A percentile compares a stretch with the other conserved stretches of the same genome.
These are phyloP conservation scores for Olyra latifolia DNA, from an alignment of 176 grass and related monocot species.

Conservation along the genomic window DNA sequence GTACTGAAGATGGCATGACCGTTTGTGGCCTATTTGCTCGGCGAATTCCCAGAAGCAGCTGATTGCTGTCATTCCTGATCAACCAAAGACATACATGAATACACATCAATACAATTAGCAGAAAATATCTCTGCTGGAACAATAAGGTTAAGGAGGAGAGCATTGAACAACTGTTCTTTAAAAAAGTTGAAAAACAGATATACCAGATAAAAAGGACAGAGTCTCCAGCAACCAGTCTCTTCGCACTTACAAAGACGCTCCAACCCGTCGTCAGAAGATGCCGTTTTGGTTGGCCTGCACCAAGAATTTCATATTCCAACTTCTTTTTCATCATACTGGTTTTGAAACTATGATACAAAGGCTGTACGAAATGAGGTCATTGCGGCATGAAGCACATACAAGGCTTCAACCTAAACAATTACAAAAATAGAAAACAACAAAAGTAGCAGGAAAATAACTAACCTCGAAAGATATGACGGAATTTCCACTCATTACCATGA, in stretches of 20 bases:
- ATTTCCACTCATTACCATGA: constrained; percentile 98
- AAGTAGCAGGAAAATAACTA: constrained; percentile 17
- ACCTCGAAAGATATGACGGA: constrained; percentile 97
- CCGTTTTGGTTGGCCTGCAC: constrained; percentile 89
- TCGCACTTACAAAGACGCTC: constrained; percentile 97
- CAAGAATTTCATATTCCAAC: constrained; percentile 36
- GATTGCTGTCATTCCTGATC: constrained; percentile 91
- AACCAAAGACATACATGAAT: constrained; percentile 33
- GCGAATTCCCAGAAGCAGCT: constrained; percentile 88
- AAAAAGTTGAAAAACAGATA: background rate
- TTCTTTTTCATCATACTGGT: constrained; percentile 16
- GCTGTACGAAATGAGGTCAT: background rate
- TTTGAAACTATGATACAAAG: constrained; percentile 1
- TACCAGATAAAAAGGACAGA: constrained; percentile 99
- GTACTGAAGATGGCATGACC: constrained; percentile 90
- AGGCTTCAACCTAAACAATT: background rate
- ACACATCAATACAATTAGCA: constrained; percentile 18
- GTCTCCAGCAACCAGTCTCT: constrained; percentile 94
- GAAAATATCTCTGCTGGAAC: background rate
- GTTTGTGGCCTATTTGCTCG: constrained; percentile 87
- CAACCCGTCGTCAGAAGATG: constrained; percentile 97
- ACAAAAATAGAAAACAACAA: background rate
- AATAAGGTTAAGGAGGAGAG: constrained; percentile 8
- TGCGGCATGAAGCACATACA: background rate
- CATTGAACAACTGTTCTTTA: background rate